Conservation (phyloP, 306 rosid genomes). For the Inga laurina region DNA sequence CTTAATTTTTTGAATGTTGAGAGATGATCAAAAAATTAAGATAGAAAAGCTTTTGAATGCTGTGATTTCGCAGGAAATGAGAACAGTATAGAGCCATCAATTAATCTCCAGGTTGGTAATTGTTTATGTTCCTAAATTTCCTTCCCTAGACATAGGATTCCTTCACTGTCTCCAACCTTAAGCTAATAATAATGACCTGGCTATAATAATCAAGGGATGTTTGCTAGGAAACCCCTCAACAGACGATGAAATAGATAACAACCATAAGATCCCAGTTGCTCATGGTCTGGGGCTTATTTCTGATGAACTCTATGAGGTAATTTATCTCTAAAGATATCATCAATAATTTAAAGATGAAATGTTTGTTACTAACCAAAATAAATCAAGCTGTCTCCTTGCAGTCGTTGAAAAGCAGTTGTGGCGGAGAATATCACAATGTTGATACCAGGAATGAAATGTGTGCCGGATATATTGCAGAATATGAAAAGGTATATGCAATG, state of each 20-base stretch:
- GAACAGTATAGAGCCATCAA: constrained; percentile 20
- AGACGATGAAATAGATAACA: background rate
- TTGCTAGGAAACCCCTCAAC: constrained; percentile 44
- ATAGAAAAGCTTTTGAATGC: background rate
- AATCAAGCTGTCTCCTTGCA: background rate
- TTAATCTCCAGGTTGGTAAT: constrained; percentile 45
- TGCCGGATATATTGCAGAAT: constrained; percentile 5
- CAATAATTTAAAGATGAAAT: background rate
- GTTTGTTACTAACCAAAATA: background rate
- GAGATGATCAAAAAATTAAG: background rate
- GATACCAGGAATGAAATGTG: constrained; percentile 37
- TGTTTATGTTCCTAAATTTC: background rate
- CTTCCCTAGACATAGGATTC: background rate
- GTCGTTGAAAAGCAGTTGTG: constrained; percentile 41
- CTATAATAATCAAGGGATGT: constrained; percentile 41
- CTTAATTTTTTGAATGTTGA: background rate
- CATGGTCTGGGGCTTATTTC: constrained; percentile 49
- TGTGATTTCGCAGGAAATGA: constrained; percentile 37
- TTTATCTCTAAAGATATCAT: background rate
- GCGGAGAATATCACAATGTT: constrained; percentile 30
- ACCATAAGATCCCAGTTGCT: constrained; percentile 22
- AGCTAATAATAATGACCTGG: background rate
- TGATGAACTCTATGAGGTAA: constrained; percentile 48
- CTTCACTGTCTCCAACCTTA: background rate
- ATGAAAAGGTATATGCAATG: background rate